Percentiles rank a stretch among this genome's conserved stretches.
Evolutionary conservation across 306 rosid species (phyloP).

Genomic region (Acacia acuminata): DNA sequence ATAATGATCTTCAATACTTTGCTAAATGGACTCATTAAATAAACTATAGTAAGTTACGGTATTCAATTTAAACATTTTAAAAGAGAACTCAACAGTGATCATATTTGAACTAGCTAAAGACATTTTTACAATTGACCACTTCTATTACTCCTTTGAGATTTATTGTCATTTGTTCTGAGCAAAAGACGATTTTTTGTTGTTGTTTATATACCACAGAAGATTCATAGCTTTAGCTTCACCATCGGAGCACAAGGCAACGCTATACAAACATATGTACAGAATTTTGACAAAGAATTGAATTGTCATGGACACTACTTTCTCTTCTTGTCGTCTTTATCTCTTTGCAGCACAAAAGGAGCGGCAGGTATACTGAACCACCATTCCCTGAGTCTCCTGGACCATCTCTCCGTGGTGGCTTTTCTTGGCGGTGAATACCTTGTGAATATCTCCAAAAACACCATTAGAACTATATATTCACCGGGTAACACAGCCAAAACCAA

Average conservation of each 20-base stretch:
- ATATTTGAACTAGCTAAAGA: neutral
- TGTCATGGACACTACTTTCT: constrained; percentile 54
- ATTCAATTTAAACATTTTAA: neutral
- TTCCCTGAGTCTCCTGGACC: constrained; percentile 76
- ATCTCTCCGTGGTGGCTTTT: constrained; percentile 80
- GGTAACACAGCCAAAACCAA: constrained; percentile 65
- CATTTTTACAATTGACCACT: neutral
- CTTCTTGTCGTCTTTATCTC: constrained; percentile 81
- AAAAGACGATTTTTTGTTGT: neutral
- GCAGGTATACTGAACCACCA: constrained; percentile 99
- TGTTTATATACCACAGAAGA: too few species aligned
- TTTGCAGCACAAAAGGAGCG: constrained; percentile 88
- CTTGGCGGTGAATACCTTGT: constrained; percentile 83
- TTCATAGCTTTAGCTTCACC: neutral
- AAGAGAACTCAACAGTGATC: neutral
- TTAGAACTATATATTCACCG: constrained; percentile 46
- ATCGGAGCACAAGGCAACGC: neutral
- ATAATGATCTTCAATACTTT: too few species aligned
- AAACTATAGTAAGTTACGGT: neutral
- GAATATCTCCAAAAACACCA: constrained; percentile 64
- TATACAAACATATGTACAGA: constrained; percentile 30
- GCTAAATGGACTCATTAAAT: neutral
- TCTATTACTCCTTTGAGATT: neutral
- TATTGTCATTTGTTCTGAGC: neutral
- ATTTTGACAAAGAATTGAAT: constrained; percentile 8